These are phyloP conservation scores for Flaveria floridana DNA, from an alignment of 140 eudicot species.

Conservation along the genomic window DNA sequence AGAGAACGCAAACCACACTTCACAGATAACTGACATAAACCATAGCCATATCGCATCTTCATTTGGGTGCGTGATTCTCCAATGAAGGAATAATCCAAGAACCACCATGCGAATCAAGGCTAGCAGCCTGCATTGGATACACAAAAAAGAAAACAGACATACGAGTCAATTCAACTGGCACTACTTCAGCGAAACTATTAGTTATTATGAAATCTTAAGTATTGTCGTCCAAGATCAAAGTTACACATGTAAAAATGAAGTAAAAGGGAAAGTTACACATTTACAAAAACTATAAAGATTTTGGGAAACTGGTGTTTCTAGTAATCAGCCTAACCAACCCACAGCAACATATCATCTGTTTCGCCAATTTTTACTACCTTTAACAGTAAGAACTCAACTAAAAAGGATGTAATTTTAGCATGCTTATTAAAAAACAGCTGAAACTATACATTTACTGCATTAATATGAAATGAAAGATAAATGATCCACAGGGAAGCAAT, in stretches of 20 bases:
- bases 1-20: constrained; percentile 90
- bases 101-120: constrained; percentile 68
- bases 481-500: too few relatives aligned
- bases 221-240: background rate
- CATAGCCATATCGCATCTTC: constrained; percentile 86
- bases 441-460: background rate
- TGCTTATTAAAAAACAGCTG: constrained; percentile 1
- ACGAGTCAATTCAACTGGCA: background rate
- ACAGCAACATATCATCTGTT: background rate
- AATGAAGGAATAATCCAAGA: constrained; percentile 74
- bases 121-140: constrained; percentile 65
- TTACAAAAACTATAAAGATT: background rate
- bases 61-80: constrained; percentile 74
- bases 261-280: background rate
- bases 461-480: background rate
- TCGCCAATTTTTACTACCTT: background rate
- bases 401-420: background rate
- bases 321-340: background rate
- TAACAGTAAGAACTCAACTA: background rate
- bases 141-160: constrained; percentile 6
- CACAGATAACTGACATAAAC: constrained; percentile 82
- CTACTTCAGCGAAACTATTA: background rate
- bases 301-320: background rate
- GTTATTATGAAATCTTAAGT: background rate
- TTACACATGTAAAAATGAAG: background rate